These are phyloP conservation scores for Cryptosporidium viatorum DNA, from an alignment of 169 alveolate species.

Conservation along the genomic window DNA sequence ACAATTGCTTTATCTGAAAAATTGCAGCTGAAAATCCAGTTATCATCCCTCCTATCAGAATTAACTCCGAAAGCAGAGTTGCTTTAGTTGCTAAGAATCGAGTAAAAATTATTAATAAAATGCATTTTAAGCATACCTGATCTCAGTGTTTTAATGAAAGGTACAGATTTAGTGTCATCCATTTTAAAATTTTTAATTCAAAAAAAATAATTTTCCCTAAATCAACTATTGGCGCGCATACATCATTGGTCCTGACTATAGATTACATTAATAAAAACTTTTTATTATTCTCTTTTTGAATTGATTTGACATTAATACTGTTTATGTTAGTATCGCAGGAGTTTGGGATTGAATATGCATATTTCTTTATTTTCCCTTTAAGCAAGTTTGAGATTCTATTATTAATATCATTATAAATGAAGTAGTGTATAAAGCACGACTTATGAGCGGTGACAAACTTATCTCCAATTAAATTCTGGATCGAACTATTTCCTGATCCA, in stretches of 20 bases:
- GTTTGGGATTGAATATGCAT: not conserved
- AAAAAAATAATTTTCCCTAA: not conserved
- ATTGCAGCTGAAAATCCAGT: conserved; percentile 66
- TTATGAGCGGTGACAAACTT: conserved; percentile 45
- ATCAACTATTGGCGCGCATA: conserved; percentile 5
- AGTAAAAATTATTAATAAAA: not conserved
- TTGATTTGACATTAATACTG: not conserved
- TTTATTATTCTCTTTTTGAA: conserved; percentile 2
- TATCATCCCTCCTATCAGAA: conserved; percentile 32
- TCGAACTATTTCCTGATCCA: not conserved
- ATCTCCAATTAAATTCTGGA: conserved; percentile 48
- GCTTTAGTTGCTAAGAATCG: conserved; percentile 32
- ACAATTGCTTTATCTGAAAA: conserved; percentile 25
- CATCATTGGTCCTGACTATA: not conserved
- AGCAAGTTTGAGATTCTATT: not conserved
- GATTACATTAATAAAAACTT: conserved; percentile 36
- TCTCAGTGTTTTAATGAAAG: conserved; percentile 1
- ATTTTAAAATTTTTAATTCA: not conserved
- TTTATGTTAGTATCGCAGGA: no score
- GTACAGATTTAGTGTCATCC: conserved; percentile 45
- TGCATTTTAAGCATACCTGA: conserved; percentile 34
- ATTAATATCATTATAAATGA: conserved; percentile 43
- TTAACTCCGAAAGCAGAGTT: conserved; percentile 51
- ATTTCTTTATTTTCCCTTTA: not conserved
- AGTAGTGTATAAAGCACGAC: conserved; percentile 62